These are phyloP conservation scores for Pneumocystis sp. DNA, from an alignment of 1,139 yeast species.

Conservation along the genomic window DNA sequence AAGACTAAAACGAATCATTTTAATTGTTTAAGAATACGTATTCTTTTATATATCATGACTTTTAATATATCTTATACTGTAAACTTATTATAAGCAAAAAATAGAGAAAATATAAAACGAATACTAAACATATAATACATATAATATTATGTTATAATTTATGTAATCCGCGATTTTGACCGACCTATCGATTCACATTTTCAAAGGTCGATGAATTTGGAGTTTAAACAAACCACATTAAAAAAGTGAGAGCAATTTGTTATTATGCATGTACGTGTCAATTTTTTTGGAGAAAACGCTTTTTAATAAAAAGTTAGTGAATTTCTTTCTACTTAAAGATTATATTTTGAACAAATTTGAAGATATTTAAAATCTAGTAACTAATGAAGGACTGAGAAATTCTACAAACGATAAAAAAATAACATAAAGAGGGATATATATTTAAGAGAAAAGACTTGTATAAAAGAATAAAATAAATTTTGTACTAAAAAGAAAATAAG, in stretches of 20 bases:
- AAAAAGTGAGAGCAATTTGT: background rate
- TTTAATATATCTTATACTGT: background rate
- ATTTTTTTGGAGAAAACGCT: background rate
- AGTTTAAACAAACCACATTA: background rate
- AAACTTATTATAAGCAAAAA: background rate
- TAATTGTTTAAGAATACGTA: background rate
- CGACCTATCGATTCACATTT: background rate
- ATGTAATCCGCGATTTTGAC: background rate
- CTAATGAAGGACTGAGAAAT: background rate
- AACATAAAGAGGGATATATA: background rate
- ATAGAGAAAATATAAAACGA: background rate
- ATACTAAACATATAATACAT: background rate
- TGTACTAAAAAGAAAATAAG: background rate
- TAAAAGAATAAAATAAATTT: background rate
- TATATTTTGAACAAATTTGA: background rate
- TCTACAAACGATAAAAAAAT: background rate
- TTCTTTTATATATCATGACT: background rate
- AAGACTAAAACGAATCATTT: background rate
- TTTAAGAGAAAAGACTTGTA: background rate
- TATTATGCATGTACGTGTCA: background rate
- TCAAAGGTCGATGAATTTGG: background rate
- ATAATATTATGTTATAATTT: background rate
- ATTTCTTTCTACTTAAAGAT: background rate
- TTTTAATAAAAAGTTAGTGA: background rate
- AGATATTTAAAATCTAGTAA: background rate